A percentile compares a stretch with the other conserved stretches of the same genome.
phyloP scores from a whole-genome alignment of 2,329 filamentous ascomycete genomes.

The Furcasterigmium furcatum region DNA sequence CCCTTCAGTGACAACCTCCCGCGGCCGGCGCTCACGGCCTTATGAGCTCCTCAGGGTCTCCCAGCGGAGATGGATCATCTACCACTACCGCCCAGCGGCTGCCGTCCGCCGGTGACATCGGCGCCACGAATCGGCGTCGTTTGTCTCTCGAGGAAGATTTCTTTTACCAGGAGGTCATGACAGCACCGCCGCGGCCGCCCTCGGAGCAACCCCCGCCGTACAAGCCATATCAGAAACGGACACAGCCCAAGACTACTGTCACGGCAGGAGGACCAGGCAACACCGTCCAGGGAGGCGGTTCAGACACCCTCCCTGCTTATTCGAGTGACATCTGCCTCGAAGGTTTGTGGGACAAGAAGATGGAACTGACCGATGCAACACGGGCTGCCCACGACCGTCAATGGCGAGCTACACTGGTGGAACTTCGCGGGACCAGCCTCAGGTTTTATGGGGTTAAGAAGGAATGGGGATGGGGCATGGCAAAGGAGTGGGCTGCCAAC shows the following conservation, averaged over 20 bases:
- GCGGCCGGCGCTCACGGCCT: not conserved
- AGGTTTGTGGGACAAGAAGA: conserved; percentile 58
- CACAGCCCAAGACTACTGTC: conserved; percentile 18
- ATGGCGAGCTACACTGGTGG: conserved; percentile 61
- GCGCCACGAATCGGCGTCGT: not conserved
- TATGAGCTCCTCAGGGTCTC: not conserved
- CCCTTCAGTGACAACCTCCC: not conserved
- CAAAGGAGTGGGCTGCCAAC: conserved; percentile 37
- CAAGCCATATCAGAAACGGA: conserved; percentile 19
- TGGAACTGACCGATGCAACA: conserved; percentile 64
- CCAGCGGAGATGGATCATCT: conserved; percentile 15
- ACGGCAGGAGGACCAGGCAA: conserved; percentile 8
- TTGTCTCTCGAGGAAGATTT: conserved; percentile 55
- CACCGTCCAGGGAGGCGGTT: conserved; percentile 5
- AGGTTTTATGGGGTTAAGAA: conserved; percentile 62
- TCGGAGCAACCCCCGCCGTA: conserved; percentile 44
- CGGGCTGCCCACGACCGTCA: conserved; percentile 59
- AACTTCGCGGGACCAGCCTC: conserved; percentile 66
- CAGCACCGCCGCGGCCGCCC: conserved; percentile 34
- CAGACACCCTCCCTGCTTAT: conserved; percentile 44
- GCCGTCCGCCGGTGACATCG: conserved; percentile 32
- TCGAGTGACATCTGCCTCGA: conserved; percentile 53
- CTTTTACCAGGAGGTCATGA: conserved; percentile 51
- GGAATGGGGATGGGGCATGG: conserved; percentile 47
- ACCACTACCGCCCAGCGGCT: conserved; percentile 27